phyloP scores from a whole-genome alignment of 257 asterid genomes.

The Euphrasia confusa region DNA sequence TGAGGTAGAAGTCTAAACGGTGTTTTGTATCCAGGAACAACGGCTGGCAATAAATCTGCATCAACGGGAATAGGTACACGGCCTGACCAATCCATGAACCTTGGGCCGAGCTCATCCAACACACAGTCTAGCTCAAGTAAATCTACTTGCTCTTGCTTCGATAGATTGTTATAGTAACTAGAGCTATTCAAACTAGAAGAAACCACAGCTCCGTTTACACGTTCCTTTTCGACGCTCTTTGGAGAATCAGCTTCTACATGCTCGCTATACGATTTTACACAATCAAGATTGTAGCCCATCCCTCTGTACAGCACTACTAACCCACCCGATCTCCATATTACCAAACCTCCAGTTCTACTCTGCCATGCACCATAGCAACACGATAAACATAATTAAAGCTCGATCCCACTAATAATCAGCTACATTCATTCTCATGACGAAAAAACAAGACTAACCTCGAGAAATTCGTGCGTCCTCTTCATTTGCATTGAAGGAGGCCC shows the following conservation, averaged over 20 bases:
- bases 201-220: slow-evolving; percentile 27
- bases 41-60: slow-evolving; percentile 82
- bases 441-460: slow-evolving; percentile 53
- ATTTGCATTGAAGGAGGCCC: slow-evolving; percentile 78
- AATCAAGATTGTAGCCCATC: slow-evolving; percentile 60
- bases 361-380: slow-evolving; percentile 36
- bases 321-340: slow-evolving; percentile 90
- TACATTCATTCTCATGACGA: background rate
- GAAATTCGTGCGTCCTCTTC: slow-evolving; percentile 74
- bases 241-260: slow-evolving; percentile 30
- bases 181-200: slow-evolving; percentile 28
- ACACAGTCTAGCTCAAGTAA: slow-evolving; percentile 53
- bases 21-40: slow-evolving; percentile 58
- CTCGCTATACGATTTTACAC: slow-evolving; percentile 57
- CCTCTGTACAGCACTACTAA: slow-evolving; percentile 80
- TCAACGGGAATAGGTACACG: slow-evolving; percentile 83
- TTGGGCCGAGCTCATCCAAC: slow-evolving; percentile 76
- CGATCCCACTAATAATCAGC: background rate
- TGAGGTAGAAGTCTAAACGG: slow-evolving; percentile 76
- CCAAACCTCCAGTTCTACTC: slow-evolving; percentile 89
- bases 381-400: slow-evolving; percentile 19
- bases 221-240: slow-evolving; percentile 21
- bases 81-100: slow-evolving; percentile 86
- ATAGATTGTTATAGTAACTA: slow-evolving; percentile 28
- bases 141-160: slow-evolving; percentile 51